These are phyloP conservation scores for Phallus indusiatus DNA, from an alignment of 768 basidiomycete species.

Conservation along the genomic window DNA sequence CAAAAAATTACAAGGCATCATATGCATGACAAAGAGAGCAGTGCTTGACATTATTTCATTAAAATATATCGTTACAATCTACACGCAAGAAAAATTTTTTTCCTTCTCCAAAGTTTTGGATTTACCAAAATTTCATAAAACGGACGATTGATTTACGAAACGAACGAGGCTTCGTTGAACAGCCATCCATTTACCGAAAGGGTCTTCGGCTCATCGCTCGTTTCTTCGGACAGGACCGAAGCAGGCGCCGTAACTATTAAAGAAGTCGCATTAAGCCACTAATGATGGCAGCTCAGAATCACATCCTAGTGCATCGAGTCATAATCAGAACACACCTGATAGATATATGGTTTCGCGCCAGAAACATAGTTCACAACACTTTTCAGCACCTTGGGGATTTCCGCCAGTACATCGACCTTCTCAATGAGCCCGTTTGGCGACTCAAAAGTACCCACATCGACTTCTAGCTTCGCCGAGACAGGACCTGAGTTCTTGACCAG, in stretches of 20 bases:
- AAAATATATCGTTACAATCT: background rate
- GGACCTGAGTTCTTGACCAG: conserved; percentile 25
- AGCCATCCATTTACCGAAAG: conserved; percentile 49
- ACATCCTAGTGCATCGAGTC: background rate
- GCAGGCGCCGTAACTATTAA: conserved; percentile 38
- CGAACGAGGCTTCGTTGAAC: conserved; percentile 90
- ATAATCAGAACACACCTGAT: conserved; percentile 53
- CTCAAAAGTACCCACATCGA: conserved; percentile 48
- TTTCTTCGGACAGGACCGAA: conserved; percentile 29
- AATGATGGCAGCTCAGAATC: background rate
- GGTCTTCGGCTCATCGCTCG: conserved; percentile 25
- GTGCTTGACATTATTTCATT: background rate
- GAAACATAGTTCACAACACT: conserved; percentile 89
- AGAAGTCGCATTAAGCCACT: conserved; percentile 54
- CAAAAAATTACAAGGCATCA: background rate
- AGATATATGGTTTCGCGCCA: conserved; percentile 89
- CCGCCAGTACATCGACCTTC: conserved; percentile 91
- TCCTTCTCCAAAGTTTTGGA: background rate
- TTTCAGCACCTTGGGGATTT: conserved; percentile 89
- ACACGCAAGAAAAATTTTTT: background rate
- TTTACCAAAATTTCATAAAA: conserved; percentile 7
- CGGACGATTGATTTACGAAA: conserved; percentile 39
- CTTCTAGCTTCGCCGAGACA: conserved; percentile 45
- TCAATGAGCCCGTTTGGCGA: conserved; percentile 72
- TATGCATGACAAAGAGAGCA: background rate